phyloP scores from a whole-genome alignment of 352 stramenopile genomes.

The Nannochloropsis limnetica region DNA sequence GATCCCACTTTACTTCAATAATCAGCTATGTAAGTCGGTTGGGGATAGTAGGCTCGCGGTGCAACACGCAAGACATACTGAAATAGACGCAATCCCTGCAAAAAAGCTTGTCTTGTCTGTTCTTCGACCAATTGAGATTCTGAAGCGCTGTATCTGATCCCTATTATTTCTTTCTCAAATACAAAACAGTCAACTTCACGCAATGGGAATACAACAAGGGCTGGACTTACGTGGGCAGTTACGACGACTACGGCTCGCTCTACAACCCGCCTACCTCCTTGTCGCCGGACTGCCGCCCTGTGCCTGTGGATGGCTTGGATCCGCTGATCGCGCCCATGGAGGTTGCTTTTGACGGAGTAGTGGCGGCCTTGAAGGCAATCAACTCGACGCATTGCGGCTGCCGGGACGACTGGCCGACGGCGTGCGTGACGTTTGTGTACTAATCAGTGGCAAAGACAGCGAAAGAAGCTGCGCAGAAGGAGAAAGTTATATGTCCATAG shows the following conservation, averaged over 20 bases:
- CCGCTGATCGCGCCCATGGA: neutral
- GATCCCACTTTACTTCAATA: slow-evolving; percentile 1
- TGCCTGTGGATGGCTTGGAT: neutral
- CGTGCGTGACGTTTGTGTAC: slow-evolving; percentile 31
- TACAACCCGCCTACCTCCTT: slow-evolving; percentile 21
- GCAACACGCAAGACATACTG: neutral
- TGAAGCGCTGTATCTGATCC: neutral
- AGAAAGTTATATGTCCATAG: neutral
- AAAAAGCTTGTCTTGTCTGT: neutral
- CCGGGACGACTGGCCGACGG: neutral
- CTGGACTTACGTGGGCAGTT: neutral
- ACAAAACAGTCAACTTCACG: slow-evolving; percentile 24
- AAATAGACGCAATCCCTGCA: neutral
- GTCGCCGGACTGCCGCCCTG: neutral
- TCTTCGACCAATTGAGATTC: neutral
- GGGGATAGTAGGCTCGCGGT: neutral
- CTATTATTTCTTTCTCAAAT: neutral
- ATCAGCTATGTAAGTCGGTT: slow-evolving; percentile 9
- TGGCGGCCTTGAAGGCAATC: neutral
- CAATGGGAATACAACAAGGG: slow-evolving; percentile 34
- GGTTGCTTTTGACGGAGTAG: neutral
- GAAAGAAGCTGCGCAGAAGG: neutral
- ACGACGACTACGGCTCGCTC: neutral
- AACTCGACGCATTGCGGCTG: slow-evolving; percentile 13
- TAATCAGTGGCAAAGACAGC: neutral